phyloP scores from a whole-genome alignment of 257 asterid genomes.

The Verbena officinalis region DNA sequence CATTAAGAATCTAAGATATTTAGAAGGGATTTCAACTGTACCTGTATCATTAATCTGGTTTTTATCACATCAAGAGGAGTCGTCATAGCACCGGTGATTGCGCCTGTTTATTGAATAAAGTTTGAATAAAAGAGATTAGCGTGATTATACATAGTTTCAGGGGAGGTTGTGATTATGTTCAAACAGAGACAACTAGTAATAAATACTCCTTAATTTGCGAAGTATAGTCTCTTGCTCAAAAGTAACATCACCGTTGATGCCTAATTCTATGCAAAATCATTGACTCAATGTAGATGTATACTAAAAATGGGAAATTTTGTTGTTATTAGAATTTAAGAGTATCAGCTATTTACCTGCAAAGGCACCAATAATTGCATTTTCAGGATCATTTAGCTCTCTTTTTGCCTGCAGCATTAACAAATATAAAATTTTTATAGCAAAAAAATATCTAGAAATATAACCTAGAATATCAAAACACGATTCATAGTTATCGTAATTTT shows the following conservation, averaged over 20 bases:
- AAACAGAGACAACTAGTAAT: too few species aligned
- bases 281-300: too few species aligned
- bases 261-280: too few species aligned
- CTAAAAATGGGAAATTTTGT: not conserved
- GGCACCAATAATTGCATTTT: slow-evolving; percentile 73
- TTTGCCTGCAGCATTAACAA: slow-evolving; percentile 47
- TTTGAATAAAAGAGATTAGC: too few species aligned
- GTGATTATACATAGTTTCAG: too few species aligned
- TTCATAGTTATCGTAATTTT: not conserved
- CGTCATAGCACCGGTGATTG: slow-evolving; percentile 69
- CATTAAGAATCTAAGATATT: slow-evolving; percentile 9
- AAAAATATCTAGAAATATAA: not conserved
- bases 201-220: too few species aligned
- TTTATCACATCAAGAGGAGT: slow-evolving; percentile 77
- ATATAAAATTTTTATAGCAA: slow-evolving; percentile 5
- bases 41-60: slow-evolving; percentile 78
- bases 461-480: not conserved
- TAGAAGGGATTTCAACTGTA: slow-evolving; percentile 12
- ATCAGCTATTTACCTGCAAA: slow-evolving; percentile 55
- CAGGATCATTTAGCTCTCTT: slow-evolving; percentile 65
- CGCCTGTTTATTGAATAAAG: slow-evolving; percentile 47
- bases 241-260: too few species aligned
- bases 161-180: too few species aligned
- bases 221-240: too few species aligned
- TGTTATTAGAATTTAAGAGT: not conserved